A percentile compares a stretch with the other conserved stretches of the same genome.
These are phyloP conservation scores for Avena sativa DNA, from an alignment of 176 grass and related monocot species.

Conservation along the genomic window DNA sequence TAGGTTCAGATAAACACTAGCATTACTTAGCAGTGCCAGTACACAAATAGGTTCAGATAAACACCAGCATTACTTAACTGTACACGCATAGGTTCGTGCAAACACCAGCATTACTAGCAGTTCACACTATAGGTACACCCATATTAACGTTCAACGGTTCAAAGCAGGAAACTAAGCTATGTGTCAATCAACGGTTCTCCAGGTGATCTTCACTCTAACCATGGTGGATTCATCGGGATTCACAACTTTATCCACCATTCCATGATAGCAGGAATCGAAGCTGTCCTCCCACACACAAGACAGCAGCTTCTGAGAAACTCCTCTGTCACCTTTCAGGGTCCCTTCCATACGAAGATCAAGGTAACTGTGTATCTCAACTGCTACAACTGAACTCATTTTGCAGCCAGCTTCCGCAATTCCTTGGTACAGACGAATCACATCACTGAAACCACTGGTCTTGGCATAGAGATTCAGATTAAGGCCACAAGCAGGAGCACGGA, in stretches of 20 bases:
- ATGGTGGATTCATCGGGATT: background rate
- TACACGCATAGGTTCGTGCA: too few relatives aligned
- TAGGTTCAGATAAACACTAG: background rate
- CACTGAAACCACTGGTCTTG: conserved; percentile 34
- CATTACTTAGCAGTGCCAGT: background rate
- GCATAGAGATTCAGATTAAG: conserved; percentile 38
- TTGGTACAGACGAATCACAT: conserved; percentile 10
- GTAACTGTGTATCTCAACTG: background rate
- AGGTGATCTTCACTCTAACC: conserved; percentile 32
- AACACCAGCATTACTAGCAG: background rate
- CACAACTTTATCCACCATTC: conserved; percentile 1
- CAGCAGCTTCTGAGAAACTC: background rate
- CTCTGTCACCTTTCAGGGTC: background rate
- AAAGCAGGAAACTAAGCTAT: conserved; percentile 4
- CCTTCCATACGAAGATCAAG: conserved; percentile 37
- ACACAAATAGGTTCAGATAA: background rate
- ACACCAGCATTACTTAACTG: background rate
- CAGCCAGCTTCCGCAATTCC: background rate
- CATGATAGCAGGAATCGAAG: conserved; percentile 30
- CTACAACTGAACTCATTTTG: conserved; percentile 34
- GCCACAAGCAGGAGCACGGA: conserved; percentile 14
- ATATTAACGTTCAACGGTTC: background rate
- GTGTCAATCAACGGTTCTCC: conserved; percentile 2
- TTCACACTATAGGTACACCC: background rate
- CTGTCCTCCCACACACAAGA: background rate